Percentiles rank a stretch among this genome's conserved stretches.
phyloP scores from a whole-genome alignment of 2,329 filamentous ascomycete species.

The Kalaharituber pfeilii region DNA sequence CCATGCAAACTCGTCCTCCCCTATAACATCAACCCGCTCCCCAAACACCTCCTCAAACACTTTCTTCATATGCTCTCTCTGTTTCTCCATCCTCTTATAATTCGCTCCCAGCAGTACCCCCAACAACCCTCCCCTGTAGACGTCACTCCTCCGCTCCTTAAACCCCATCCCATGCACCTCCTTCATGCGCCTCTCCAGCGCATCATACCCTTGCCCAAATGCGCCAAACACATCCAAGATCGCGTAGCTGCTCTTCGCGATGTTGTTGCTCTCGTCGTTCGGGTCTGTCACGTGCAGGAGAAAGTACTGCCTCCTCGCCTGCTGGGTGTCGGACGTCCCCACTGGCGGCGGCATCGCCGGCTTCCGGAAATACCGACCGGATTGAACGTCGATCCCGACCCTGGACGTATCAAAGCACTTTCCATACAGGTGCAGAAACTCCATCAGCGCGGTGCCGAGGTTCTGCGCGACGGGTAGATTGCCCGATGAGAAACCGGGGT shows the following conservation, averaged over 20 bases:
- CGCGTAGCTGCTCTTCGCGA: conserved; percentile 67
- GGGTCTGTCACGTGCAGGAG: conserved; percentile 74
- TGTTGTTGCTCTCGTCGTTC: conserved; percentile 70
- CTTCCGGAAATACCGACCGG: conserved; percentile 49
- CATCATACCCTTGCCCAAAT: conserved; percentile 48
- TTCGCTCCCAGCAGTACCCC: conserved; percentile 57
- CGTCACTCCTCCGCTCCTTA: conserved; percentile 26
- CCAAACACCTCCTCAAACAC: conserved; percentile 15
- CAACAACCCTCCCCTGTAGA: conserved; percentile 38
- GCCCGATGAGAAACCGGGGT: conserved; percentile 50
- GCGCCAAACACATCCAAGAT: conserved; percentile 47
- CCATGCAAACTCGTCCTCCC: not conserved
- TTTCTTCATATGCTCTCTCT: conserved; percentile 35
- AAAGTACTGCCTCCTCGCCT: conserved; percentile 9
- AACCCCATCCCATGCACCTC: conserved; percentile 29
- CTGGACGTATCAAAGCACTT: conserved; percentile 54
- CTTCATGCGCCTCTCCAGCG: conserved; percentile 41
- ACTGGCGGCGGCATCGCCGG: not conserved
- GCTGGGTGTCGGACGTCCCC: conserved; percentile 14
- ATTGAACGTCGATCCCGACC: conserved; percentile 58
- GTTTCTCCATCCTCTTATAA: conserved; percentile 54
- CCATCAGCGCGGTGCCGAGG: conserved; percentile 63
- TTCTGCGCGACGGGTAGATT: conserved; percentile 45
- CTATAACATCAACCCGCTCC: not conserved
- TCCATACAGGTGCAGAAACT: conserved; percentile 82